Conservation (phyloP, 1,284 basidiomycete species). For the Naganishia liquefaciens region DNA sequence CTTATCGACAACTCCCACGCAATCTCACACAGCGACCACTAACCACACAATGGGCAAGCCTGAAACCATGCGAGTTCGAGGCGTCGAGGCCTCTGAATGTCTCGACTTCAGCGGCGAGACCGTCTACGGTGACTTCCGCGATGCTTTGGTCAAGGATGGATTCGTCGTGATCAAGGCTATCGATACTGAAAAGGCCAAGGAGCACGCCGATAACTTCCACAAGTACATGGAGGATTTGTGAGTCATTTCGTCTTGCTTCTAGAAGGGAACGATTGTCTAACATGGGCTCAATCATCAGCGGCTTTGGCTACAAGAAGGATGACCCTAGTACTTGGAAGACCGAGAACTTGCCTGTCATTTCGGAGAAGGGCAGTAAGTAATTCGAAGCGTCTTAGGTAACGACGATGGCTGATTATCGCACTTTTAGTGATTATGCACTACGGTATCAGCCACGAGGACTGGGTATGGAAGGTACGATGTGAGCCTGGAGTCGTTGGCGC, state of each 20-base stretch:
- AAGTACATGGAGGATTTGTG: slow-evolving; percentile 44
- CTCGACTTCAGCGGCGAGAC: slow-evolving; percentile 19
- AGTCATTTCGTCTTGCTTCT: neutral
- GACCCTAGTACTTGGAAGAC: slow-evolving; percentile 41
- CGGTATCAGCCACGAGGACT: slow-evolving; percentile 38
- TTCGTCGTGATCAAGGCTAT: slow-evolving; percentile 42
- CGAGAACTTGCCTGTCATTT: slow-evolving; percentile 40
- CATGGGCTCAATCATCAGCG: slow-evolving; percentile 2
- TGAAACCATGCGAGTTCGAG: slow-evolving; percentile 25
- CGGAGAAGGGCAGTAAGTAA: slow-evolving; percentile 35
- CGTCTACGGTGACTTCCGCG: slow-evolving; percentile 40
- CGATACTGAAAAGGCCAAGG: slow-evolving; percentile 40
- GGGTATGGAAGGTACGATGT: slow-evolving; percentile 31
- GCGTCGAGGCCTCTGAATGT: slow-evolving; percentile 19
- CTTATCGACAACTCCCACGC: neutral
- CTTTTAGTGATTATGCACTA: slow-evolving; percentile 29
- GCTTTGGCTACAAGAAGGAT: slow-evolving; percentile 43
- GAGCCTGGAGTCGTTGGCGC: slow-evolving; percentile 35
- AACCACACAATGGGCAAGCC: slow-evolving; percentile 17
- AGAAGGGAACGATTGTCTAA: neutral
- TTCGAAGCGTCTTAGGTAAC: neutral
- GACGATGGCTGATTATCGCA: neutral
- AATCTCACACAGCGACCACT: neutral
- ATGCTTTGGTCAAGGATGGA: slow-evolving; percentile 42
- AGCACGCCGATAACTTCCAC: slow-evolving; percentile 38